Evolutionary conservation across 2,329 filamentous ascomycete genomes (phyloP).

Genomic region (Metarhizium sp.): DNA sequence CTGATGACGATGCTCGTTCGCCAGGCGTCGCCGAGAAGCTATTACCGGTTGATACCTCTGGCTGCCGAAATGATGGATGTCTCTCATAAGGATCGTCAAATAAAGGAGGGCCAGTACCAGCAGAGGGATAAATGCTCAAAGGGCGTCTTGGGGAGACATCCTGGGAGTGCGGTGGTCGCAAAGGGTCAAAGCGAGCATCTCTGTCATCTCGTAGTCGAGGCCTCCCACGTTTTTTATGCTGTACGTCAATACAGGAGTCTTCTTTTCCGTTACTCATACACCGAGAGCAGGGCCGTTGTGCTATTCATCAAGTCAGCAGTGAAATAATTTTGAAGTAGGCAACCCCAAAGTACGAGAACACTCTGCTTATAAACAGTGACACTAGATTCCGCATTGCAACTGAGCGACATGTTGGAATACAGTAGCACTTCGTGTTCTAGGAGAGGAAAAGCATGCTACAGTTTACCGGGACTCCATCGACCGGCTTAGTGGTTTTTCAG

Average conservation of each 20-base stretch:
- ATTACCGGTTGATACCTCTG: conserved; percentile 45
- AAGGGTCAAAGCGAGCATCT: conserved; percentile 47
- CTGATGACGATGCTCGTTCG: conserved; percentile 31
- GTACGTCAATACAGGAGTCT: conserved; percentile 72
- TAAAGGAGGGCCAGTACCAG: conserved; percentile 30
- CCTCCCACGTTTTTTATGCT: conserved; percentile 76
- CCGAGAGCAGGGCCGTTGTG: conserved; percentile 68
- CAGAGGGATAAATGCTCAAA: conserved; percentile 39
- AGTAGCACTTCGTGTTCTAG: too few relatives aligned
- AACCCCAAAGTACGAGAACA: too few relatives aligned
- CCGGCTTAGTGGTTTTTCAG: too few relatives aligned
- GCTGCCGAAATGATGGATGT: conserved; percentile 39
- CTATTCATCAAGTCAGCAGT: conserved; percentile 33
- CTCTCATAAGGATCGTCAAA: conserved; percentile 38
- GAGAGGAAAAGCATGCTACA: too few relatives aligned
- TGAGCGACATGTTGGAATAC: neutral
- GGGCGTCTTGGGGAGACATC: conserved; percentile 40
- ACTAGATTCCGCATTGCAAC: neutral
- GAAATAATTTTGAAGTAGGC: neutral
- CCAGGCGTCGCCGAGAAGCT: conserved; percentile 35
- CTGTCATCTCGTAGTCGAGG: conserved; percentile 67
- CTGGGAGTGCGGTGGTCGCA: conserved; percentile 34
- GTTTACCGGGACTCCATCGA: too few relatives aligned
- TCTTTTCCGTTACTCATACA: conserved; percentile 72
- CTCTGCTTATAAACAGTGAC: too few relatives aligned